Percentiles rank a stretch among this genome's conserved stretches.
These are phyloP conservation scores for Rhodotorula sp. DNA, from an alignment of 1,284 basidiomycete genomes.

Conservation along the genomic window DNA sequence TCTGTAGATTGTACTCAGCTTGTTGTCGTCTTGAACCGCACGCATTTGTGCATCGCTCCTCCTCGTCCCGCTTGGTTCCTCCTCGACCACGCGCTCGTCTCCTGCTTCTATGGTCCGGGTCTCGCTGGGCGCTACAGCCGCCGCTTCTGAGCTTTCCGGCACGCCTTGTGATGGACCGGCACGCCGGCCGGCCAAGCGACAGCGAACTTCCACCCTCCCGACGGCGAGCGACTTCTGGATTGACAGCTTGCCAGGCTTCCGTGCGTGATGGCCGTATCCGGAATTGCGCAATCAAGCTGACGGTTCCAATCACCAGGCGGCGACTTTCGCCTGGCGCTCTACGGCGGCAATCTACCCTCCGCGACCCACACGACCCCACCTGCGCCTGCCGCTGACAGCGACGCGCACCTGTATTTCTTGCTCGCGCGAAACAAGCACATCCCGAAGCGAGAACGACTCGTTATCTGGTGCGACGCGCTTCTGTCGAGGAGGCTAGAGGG, in stretches of 20 bases:
- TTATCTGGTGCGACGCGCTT: conserved; percentile 24
- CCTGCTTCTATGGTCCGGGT: neutral
- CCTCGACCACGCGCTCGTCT: neutral
- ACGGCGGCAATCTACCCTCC: conserved; percentile 43
- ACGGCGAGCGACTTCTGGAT: conserved; percentile 26
- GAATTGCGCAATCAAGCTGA: too few species aligned
- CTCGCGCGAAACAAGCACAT: conserved; percentile 80
- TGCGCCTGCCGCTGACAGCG: conserved; percentile 44
- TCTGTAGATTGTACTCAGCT: neutral
- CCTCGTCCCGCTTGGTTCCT: neutral
- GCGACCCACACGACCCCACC: neutral
- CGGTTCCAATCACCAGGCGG: neutral
- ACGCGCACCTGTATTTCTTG: conserved; percentile 83
- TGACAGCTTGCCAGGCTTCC: conserved; percentile 15
- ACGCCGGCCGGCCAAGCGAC: neutral
- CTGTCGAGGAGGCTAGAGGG: neutral
- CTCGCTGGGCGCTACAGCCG: neutral
- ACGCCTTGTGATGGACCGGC: too few species aligned
- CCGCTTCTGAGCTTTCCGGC: too few species aligned
- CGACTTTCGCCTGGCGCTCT: conserved; percentile 30
- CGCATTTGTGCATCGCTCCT: neutral
- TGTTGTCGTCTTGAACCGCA: neutral
- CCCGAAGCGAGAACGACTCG: conserved; percentile 72
- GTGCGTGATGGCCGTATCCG: neutral
- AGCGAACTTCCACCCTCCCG: conserved; percentile 4